Evolutionary conservation across 1,139 yeast species (phyloP).

Genomic region (Taphrina deformans): DNA sequence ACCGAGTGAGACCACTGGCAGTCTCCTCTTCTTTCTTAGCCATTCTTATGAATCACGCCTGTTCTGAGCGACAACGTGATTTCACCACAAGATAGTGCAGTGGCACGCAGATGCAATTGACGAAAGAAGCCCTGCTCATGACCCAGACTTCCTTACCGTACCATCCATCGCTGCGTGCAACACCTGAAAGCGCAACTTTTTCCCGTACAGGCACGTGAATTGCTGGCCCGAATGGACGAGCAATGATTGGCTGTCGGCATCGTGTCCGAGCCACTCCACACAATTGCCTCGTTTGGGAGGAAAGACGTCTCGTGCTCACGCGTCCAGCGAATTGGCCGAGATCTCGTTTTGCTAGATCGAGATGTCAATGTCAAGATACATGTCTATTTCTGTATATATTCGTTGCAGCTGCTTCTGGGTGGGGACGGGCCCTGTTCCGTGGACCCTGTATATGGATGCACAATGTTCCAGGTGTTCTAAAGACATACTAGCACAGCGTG

Average conservation of each 20-base stretch:
- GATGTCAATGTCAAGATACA: too few relatives aligned
- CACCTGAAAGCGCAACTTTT: neutral
- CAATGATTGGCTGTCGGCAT: neutral
- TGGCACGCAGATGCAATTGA: too few relatives aligned
- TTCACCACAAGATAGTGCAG: too few relatives aligned
- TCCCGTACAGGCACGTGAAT: conserved; percentile 1
- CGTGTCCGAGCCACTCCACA: neutral
- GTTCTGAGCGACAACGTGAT: too few relatives aligned
- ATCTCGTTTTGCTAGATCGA: too few relatives aligned
- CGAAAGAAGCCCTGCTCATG: too few relatives aligned
- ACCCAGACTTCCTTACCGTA: neutral
- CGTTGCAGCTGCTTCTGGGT: too few relatives aligned
- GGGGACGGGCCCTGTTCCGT: too few relatives aligned
- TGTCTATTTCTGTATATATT: too few relatives aligned
- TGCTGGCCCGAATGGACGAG: neutral
- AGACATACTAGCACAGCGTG: neutral
- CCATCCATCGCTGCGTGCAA: neutral
- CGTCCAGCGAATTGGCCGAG: too few relatives aligned
- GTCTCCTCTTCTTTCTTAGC: conserved; percentile 20
- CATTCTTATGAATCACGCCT: neutral
- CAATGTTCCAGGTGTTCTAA: neutral
- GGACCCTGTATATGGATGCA: neutral
- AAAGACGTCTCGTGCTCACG: too few relatives aligned
- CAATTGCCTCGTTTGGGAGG: too few relatives aligned
- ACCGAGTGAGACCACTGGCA: conserved; percentile 21